Conservation (phyloP, 2,329 filamentous ascomycete species). For the Trichoderma sp. region DNA sequence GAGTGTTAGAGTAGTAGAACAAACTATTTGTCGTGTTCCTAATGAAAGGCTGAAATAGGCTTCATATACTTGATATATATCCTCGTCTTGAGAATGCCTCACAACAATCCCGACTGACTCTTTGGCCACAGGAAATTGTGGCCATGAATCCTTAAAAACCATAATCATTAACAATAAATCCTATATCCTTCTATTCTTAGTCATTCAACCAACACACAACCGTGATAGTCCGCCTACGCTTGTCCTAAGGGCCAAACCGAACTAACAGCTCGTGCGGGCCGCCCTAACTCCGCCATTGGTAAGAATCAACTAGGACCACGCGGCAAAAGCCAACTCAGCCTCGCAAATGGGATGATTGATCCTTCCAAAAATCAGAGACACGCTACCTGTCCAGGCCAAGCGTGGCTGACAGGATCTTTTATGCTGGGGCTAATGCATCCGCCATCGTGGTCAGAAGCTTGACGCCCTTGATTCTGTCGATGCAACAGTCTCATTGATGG, state of each 20-base stretch:
- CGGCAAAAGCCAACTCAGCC: conserved; percentile 15
- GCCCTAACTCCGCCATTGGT: background rate
- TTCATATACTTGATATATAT: background rate
- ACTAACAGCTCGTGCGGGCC: background rate
- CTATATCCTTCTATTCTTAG: background rate
- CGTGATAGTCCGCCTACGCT: background rate
- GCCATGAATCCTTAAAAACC: background rate
- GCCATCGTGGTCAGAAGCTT: background rate
- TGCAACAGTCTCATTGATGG: background rate
- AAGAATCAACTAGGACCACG: background rate
- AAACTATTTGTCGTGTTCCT: background rate
- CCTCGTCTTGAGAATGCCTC: background rate
- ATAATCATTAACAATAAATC: background rate
- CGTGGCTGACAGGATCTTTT: background rate
- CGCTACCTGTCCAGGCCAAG: background rate
- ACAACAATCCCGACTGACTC: background rate
- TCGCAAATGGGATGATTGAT: background rate
- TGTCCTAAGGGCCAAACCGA: background rate
- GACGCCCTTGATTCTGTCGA: background rate
- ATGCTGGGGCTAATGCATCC: background rate
- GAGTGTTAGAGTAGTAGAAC: background rate
- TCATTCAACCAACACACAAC: background rate
- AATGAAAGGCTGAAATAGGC: background rate
- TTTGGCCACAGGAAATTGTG: background rate
- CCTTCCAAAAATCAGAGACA: background rate